Evolutionary conservation across 306 rosid genomes (phyloP).

Genomic region (Casuarina glauca): DNA sequence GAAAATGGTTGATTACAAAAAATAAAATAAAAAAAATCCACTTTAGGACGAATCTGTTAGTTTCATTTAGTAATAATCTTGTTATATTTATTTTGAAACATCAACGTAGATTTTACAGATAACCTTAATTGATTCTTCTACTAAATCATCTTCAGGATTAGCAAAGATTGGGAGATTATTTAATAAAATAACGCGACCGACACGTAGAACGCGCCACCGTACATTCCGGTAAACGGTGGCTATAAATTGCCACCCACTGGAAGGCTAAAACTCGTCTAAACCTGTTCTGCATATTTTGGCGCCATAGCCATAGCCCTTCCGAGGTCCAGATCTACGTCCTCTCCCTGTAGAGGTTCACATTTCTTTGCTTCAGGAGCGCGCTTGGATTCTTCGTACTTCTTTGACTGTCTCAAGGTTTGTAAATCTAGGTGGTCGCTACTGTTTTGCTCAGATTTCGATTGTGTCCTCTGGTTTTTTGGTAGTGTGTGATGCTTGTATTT

Average conservation of each 20-base stretch:
- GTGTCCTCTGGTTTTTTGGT: no score
- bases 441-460: not conserved
- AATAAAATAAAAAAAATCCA: no score
- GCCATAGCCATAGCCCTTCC: not conserved
- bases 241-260: slow-evolving; percentile 39
- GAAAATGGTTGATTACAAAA: no score
- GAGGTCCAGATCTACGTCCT: slow-evolving; percentile 9
- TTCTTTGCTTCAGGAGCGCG: not conserved
- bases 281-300: not conserved
- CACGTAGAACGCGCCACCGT: slow-evolving; percentile 18
- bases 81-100: no score
- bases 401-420: not conserved
- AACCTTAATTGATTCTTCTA: no score
- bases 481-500: not conserved
- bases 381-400: not conserved
- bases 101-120: no score
- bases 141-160: no score
- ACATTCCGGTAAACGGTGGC: slow-evolving; percentile 49
- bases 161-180: no score
- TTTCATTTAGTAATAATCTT: no score
- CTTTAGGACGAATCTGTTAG: no score
- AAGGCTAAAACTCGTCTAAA: not conserved
- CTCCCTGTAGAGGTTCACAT: slow-evolving; percentile 21
- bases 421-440: slow-evolving; percentile 36
- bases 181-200: not conserved